Base-by-base conservation (phyloP, 345 rosid genomes). In the Chamaenerion angustifolium region DNA sequence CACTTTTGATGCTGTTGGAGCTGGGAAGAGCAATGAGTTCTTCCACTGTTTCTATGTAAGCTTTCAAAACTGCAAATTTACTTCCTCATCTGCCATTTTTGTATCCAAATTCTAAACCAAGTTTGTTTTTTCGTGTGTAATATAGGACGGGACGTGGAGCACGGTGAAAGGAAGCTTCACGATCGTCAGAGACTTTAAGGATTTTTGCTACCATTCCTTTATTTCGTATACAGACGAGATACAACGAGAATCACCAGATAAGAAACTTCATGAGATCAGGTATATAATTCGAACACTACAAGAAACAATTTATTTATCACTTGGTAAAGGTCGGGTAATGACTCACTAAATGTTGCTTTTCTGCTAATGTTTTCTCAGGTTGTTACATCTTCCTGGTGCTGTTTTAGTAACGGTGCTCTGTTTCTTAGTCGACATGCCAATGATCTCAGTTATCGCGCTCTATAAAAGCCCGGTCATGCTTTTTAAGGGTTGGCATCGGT, bases 1-100 rank as follows among this genome's bases (percentile, higher is more conserved):
- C 44, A 92, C 98, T 16, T 92, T 92, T 58, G 89, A 80, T 68
- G 98, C 93, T 25, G 82, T 92, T 58, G 96, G 95, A 42, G 85
- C 73, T 64, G 96, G 93, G 65, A 92, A 92, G 63, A 64, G 73
- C 42, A 58, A 78, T 52, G 58, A 62, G 40, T 43, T 87, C 51
- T 64, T 65, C 62, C 95, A 77, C 70, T 87, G 93, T 68, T 87
- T 87, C 55, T 80, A 72, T 55, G 98, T 87, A 82, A 59, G 95
- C 25, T 21, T 54, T 53, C 23, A 40, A 42, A 16, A 23, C 2
- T 27, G 53, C 16, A 7, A 18, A 27, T 16, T 14, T 25, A 19
- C 40, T 25, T 17, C 7, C 42, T 31, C 21, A 13, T 31, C 18
- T 8, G 14, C 10, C 37, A 2, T 31, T 25, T 13, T n/a, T 18